These are phyloP conservation scores for Exophiala spinifera DNA, from an alignment of 2,329 filamentous ascomycete genomes.

Conservation along the genomic window DNA sequence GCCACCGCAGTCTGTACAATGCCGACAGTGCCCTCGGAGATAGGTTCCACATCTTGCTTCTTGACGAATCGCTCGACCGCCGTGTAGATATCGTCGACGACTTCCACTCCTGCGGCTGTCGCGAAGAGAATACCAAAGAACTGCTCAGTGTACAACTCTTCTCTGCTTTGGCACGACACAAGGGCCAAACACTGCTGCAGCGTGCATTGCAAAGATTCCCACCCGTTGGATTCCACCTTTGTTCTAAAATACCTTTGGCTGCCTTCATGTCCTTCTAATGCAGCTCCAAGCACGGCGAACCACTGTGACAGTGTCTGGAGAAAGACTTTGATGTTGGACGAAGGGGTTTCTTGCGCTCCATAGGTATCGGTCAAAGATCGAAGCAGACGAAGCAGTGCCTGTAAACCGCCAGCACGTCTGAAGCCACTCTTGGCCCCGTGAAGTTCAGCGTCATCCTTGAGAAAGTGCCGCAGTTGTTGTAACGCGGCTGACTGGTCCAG, in stretches of 20 bases:
- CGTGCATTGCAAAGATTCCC: constrained; percentile 70
- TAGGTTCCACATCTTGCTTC: constrained; percentile 5
- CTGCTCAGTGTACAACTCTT: constrained; percentile 62
- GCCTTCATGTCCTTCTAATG: constrained; percentile 73
- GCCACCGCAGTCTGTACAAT: constrained; percentile 11
- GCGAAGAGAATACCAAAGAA: constrained; percentile 79
- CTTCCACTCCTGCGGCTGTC: constrained; percentile 76
- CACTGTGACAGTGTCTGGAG: constrained; percentile 62
- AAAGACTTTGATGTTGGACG: constrained; percentile 44
- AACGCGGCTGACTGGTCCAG: constrained; percentile 54
- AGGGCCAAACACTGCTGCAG: constrained; percentile 31
- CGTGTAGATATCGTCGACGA: constrained; percentile 63
- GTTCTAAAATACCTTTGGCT: constrained; percentile 85
- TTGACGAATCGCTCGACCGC: constrained; percentile 13
- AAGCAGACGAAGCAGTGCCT: constrained; percentile 66
- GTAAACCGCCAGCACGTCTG: constrained; percentile 74
- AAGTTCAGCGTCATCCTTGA: constrained; percentile 52
- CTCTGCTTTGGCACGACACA: constrained; percentile 7
- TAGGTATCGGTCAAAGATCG: constrained; percentile 73
- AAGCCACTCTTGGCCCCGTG: constrained; percentile 72
- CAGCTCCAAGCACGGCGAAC: constrained; percentile 65
- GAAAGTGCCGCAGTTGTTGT: constrained; percentile 64
- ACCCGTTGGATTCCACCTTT: constrained; percentile 72
- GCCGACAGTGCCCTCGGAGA: constrained; percentile 7
- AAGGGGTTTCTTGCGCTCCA: constrained; percentile 44